phyloP scores from a whole-genome alignment of 345 rosid species.

The Aquilaria sinensis region DNA sequence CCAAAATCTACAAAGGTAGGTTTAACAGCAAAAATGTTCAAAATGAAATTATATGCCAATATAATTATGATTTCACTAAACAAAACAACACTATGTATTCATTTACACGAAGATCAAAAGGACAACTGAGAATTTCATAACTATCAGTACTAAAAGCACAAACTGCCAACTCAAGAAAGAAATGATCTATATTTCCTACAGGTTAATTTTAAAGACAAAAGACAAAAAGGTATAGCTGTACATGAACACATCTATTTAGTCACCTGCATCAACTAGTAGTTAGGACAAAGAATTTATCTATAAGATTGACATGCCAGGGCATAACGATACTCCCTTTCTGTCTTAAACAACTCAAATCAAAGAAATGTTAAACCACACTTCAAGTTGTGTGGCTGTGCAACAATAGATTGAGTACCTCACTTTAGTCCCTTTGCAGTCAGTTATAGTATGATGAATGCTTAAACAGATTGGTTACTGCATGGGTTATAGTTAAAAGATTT shows the following conservation, averaged over 20 bases:
- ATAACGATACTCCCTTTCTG: no score
- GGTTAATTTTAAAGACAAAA: background rate
- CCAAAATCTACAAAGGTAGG: conserved; percentile 69
- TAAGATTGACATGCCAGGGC: no score
- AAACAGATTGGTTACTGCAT: conserved; percentile 77
- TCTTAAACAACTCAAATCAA: no score
- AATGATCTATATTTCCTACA: background rate
- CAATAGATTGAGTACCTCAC: conserved; percentile 37
- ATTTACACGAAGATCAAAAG: no score
- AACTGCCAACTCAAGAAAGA: background rate
- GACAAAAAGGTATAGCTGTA: no score
- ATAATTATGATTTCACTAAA: background rate
- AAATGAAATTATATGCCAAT: background rate
- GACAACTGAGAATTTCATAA: no score
- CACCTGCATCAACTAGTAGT: no score
- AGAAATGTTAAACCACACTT: background rate
- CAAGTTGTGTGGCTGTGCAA: background rate
- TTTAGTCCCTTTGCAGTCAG: conserved; percentile 73
- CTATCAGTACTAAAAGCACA: background rate
- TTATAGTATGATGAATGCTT: conserved; percentile 52
- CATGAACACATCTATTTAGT: no score
- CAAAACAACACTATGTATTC: background rate
- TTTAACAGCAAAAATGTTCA: background rate
- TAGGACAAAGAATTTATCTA: no score
- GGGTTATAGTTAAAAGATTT: conserved; percentile 75